Percentiles rank a stretch among this genome's conserved stretches.
Evolutionary conservation across 2,329 filamentous ascomycete species (phyloP).

Genomic region (Trichoderma koningiopsis): DNA sequence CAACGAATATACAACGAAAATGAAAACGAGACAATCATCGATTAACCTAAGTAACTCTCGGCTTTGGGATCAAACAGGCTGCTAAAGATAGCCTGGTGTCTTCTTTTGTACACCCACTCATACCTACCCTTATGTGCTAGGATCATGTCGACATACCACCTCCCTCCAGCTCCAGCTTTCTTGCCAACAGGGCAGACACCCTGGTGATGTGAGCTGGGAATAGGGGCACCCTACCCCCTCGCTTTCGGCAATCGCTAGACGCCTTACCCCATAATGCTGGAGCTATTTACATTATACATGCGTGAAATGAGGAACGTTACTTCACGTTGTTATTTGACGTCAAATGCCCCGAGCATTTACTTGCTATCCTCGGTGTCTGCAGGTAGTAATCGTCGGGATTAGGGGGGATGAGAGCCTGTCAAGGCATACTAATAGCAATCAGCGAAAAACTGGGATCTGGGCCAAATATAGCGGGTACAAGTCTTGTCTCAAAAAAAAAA

Average conservation of each 20-base stretch:
- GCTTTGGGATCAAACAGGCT: not conserved
- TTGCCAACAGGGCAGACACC: constrained; percentile 4
- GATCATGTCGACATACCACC: not conserved
- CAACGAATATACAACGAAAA: not conserved
- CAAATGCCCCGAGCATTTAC: not conserved
- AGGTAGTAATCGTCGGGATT: not conserved
- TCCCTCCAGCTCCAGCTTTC: constrained; percentile 3
- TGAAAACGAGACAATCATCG: constrained; percentile 1
- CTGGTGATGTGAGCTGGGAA: constrained; percentile 17
- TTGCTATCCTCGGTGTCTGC: not conserved
- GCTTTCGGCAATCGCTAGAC: constrained; percentile 18
- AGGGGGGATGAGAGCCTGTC: not conserved
- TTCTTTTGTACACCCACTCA: not conserved
- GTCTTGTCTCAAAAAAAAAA: not conserved
- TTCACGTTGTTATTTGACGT: not conserved
- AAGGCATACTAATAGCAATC: not conserved
- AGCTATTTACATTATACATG: not conserved
- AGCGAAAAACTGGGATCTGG: not conserved
- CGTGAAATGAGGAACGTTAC: not conserved
- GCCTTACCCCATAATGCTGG: not conserved
- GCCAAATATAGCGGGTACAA: not conserved
- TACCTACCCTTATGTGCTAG: constrained; percentile 13
- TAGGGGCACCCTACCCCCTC: not conserved
- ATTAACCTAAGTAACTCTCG: not conserved
- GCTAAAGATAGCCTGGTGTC: not conserved